These are phyloP conservation scores for Fusarium hostae DNA, from an alignment of 2,329 filamentous ascomycete genomes.

Conservation along the genomic window DNA sequence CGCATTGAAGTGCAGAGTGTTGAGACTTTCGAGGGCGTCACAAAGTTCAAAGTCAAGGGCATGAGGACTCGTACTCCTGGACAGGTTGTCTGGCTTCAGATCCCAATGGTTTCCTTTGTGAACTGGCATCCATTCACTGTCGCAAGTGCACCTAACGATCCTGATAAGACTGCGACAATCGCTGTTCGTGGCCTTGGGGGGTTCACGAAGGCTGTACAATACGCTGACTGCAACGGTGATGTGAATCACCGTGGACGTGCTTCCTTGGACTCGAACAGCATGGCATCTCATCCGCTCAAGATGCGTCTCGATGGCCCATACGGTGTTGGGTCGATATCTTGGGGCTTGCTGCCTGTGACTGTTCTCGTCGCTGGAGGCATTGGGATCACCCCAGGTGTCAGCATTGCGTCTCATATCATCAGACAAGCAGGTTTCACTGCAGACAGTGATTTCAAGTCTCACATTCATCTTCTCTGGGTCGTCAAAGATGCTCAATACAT, in stretches of 20 bases:
- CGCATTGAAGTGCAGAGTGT: not conserved
- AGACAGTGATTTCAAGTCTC: accelerated
- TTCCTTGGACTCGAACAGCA: not conserved
- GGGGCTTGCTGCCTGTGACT: not conserved
- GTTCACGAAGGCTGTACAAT: not conserved
- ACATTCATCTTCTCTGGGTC: not conserved
- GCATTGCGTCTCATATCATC: not conserved
- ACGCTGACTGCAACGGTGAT: not conserved
- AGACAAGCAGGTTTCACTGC: accelerated
- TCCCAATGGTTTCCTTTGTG: not conserved
- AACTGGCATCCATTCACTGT: conserved; percentile 3
- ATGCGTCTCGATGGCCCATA: not conserved
- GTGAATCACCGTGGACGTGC: accelerated
- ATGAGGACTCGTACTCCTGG: not conserved
- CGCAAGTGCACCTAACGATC: not conserved
- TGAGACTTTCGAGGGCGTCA: not conserved
- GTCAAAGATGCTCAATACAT: not conserved
- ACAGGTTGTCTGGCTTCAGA: not conserved
- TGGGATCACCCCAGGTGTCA: not conserved
- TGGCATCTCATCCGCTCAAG: not conserved
- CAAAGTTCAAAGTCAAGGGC: not conserved
- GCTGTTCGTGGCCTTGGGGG: not conserved
- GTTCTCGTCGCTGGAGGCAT: not conserved
- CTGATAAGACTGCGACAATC: not conserved
- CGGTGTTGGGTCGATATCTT: not conserved